Base-by-base conservation (phyloP, 345 rosid genomes). In the Dovyalis caffra region DNA sequence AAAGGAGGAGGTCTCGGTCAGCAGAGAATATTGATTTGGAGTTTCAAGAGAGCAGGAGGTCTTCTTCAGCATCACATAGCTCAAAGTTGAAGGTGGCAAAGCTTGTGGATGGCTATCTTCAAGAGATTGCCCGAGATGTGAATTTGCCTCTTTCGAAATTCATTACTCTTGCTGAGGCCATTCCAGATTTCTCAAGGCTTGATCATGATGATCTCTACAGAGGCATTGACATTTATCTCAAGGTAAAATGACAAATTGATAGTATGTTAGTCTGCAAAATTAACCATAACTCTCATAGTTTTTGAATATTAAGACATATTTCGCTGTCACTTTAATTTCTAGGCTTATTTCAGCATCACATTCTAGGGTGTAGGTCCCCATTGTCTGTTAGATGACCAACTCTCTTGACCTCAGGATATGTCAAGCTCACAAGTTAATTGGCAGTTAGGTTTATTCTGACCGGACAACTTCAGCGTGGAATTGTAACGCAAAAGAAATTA, bases 41-140 rank as follows among this genome's bases (percentile, higher is more conserved):
- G 80, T 89, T 91, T 49, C 99, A 93, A 66, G 97, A 89, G 43
- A 91, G 95, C 72, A 87, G 99, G 68, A 87, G 98, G 80, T 95
- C 99, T 18, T 95, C 98, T 82, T 93, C 98, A 53, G 99, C 97
- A 45, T 91, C 98, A 18, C 99, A 95, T 78, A 84, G 97, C 84
- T 87, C 97, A 62, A 95, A 95, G 84, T 79, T 93, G 75, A 95
- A 95, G 83, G 99, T 95, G 10, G 95, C 99, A 75, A 95, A 90
- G 90, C 88, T 93, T 69, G 90, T 95, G 2, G 99, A 95, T 86
- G 87, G 90, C 28, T 95, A 88, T 75, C 93, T 93, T 51, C 93
- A 87, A 81, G 93, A 86, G 85, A 88, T 95, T 79, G 94, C 94
- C 34, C 83, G 77, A 68, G 96, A 95, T 66, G 86, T 72, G 45